Evolutionary conservation across 306 rosid species (phyloP), one percentile per base, ranked within the genome.

Genomic region (Lathyrus oleraceus): DNA sequence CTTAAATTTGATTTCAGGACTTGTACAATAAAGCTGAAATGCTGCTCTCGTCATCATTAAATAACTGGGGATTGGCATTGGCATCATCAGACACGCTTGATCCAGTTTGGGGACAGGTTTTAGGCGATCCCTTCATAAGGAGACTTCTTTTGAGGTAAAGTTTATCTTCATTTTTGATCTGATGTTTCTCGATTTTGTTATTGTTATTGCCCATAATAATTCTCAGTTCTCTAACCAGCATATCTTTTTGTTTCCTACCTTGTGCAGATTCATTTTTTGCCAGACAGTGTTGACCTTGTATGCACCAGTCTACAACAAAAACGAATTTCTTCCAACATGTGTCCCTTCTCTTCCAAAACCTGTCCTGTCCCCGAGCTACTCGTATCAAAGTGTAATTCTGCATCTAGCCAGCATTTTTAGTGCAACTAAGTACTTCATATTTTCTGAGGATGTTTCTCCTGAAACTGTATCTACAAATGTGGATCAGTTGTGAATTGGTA

Each of bases 91-190:
- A 85, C 27, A 74, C 75, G 35, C 91, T 93, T 56, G 81, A 88
- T 85, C 86, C 85, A 70, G 97, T 88, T 38, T 94, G 98, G 98
- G 91, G 89, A 16, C 96, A 88, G 77, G 30, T 86, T 69, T 81
- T 88, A 73, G 84, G 81, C 16, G 98, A 90, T 79, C 97, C 97
- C 44, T 91, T 94, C 86, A 66, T 94, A 64, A 88, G 95, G 84
- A 86, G 97, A 75, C 90, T 94, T 80, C 75, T 94, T 67, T 74
- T 94, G 81, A 91, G 98, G 98, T 94, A 76, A 73, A 59, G 45
- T 19, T 23, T 39, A 39, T 20, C 52, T 74, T 60, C 72, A 54
- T 58, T 58, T 16, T 27, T 36, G 13, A 49, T 71, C 13, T 57
- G 5, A 17, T 35, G 10, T 27, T 42, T 48, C 15, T 44, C 39